A percentile compares a stretch with the other conserved stretches of the same genome.
phyloP scores from a whole-genome alignment of 768 basidiomycete species.

The Hygrocybe punicea region DNA sequence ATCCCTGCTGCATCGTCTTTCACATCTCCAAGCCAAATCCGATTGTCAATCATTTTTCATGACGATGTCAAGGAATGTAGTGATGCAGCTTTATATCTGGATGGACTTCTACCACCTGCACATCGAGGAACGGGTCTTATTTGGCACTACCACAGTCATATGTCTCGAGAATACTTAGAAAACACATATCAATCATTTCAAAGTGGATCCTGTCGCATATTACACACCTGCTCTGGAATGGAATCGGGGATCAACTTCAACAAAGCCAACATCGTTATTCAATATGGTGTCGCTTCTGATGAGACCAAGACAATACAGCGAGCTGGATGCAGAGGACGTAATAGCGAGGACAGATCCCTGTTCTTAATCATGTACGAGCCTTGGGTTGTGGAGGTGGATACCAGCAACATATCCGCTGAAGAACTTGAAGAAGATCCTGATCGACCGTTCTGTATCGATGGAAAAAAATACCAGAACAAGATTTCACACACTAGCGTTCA shows the following conservation, averaged over 20 bases:
- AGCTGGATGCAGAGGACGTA: conserved; percentile 19
- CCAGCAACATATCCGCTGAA: not conserved
- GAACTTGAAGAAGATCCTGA: conserved; percentile 2
- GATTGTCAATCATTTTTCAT: conserved; percentile 13
- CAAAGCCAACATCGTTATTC: conserved; percentile 15
- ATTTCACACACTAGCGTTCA: not conserved
- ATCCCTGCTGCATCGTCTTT: conserved; percentile 4
- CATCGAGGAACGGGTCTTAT: conserved; percentile 14
- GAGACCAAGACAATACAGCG: conserved; percentile 12
- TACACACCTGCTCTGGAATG: conserved; percentile 12
- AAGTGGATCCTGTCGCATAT: conserved; percentile 13
- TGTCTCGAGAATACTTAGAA: conserved; percentile 27
- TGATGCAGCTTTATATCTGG: conserved; percentile 6
- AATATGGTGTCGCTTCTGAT: conserved; percentile 15
- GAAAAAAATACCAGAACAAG: conserved; percentile 1
- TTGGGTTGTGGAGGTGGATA: conserved; percentile 10
- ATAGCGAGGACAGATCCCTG: not conserved
- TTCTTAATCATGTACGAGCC: conserved; percentile 20
- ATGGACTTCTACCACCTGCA: conserved; percentile 11
- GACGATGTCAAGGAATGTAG: conserved; percentile 12
- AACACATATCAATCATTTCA: conserved; percentile 17
- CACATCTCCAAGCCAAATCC: conserved; percentile 9
- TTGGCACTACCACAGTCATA: conserved; percentile 25
- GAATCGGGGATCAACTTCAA: conserved; percentile 23
- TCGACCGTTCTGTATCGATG: not conserved